A percentile compares a stretch with the other conserved stretches of the same genome.
These are phyloP conservation scores for Sclerotinia minor DNA, from an alignment of 2,329 filamentous ascomycete species.

Conservation along the genomic window DNA sequence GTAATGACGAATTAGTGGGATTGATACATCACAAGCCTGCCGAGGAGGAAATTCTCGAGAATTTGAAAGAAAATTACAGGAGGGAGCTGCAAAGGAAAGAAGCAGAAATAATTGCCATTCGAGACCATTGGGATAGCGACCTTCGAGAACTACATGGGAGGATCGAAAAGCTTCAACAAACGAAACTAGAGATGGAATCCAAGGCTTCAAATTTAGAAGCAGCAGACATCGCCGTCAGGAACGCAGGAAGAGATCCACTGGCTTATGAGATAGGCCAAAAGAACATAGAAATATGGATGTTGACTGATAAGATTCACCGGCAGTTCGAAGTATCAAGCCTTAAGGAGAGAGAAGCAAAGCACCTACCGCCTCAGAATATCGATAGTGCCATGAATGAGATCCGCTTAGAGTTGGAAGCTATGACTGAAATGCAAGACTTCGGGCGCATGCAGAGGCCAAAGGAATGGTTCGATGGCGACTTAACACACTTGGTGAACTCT, in stretches of 20 bases:
- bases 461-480: conserved; percentile 1
- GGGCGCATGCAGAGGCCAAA: background rate
- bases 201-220: background rate
- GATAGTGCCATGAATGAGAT: background rate
- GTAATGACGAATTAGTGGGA: background rate
- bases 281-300: conserved; percentile 9
- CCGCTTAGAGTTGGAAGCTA: conserved; percentile 20
- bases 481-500: conserved; percentile 10
- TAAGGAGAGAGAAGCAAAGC: background rate
- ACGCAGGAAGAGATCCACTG: conserved; percentile 3
- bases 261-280: background rate
- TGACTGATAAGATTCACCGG: background rate
- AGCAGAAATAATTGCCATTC: background rate
- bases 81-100: background rate
- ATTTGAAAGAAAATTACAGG: background rate
- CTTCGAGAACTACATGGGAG: background rate
- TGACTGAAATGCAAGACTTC: conserved; percentile 13
- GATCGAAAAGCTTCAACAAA: background rate
- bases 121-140: background rate
- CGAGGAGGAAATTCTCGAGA: background rate
- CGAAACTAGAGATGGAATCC: background rate
- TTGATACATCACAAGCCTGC: background rate
- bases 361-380: background rate
- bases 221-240: background rate
- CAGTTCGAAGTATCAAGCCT: background rate